Conservation (phyloP, 2,329 filamentous ascomycete species). For the Alternaria gansuensis region DNA sequence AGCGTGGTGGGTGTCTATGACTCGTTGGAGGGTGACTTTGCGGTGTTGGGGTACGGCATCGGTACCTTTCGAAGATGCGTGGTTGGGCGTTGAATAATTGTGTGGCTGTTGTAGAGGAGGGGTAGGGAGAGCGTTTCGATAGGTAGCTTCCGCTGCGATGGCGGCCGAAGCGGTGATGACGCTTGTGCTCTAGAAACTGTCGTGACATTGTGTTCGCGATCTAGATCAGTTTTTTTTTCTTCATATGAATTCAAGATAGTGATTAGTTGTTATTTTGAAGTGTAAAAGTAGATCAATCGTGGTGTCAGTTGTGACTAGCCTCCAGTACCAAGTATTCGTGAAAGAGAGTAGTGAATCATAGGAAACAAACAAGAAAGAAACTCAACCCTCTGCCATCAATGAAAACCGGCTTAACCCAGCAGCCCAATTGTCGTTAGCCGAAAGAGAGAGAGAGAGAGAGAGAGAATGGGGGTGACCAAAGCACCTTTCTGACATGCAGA, state of each 20-base stretch:
- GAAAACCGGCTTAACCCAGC: constrained; percentile 16
- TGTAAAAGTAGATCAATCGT: not conserved
- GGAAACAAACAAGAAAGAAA: not conserved
- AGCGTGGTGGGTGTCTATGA: constrained; percentile 30
- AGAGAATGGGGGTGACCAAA: constrained; percentile 19
- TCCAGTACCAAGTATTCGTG: not conserved
- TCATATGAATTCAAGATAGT: not conserved
- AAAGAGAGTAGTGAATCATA: not conserved
- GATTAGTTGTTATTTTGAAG: not conserved
- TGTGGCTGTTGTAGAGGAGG: not conserved
- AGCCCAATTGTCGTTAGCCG: constrained; percentile 15
- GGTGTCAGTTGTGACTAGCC: not conserved
- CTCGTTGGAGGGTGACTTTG: constrained; percentile 25
- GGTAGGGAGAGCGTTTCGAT: constrained; percentile 7
- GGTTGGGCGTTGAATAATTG: not conserved
- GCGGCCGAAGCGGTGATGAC: constrained; percentile 19
- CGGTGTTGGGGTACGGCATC: constrained; percentile 29
- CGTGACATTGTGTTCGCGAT: constrained; percentile 15
- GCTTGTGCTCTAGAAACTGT: constrained; percentile 15
- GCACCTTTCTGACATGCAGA: constrained; percentile 17
- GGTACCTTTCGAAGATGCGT: constrained; percentile 28
- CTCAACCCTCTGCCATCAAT: constrained; percentile 10
- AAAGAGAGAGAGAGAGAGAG: not conserved
- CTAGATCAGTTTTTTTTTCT: not conserved
- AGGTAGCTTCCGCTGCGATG: constrained; percentile 21